phyloP scores from a whole-genome alignment of 805 yeast genomes.

The Alloascoidea africana region DNA sequence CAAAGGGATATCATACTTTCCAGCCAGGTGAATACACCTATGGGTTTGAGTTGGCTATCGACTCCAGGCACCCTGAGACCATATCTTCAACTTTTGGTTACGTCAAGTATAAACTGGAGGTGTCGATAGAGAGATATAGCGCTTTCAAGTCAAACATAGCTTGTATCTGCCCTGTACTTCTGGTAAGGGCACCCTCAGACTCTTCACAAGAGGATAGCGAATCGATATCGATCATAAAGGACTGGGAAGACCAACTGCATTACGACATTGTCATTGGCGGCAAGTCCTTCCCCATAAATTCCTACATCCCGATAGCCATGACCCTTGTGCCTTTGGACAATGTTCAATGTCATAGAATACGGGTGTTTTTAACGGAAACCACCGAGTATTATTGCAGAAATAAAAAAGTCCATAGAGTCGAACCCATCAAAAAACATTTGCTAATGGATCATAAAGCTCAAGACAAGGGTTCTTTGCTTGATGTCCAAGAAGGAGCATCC shows the following conservation, averaged over 20 bases:
- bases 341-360: conserved; percentile 69
- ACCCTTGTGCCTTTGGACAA: conserved; percentile 78
- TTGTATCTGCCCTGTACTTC: conserved; percentile 45
- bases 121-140: conserved; percentile 61
- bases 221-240: conserved; percentile 79
- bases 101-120: conserved; percentile 57
- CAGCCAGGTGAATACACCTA: conserved; percentile 85
- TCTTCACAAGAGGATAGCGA: conserved; percentile 78
- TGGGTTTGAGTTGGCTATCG: conserved; percentile 81
- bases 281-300: conserved; percentile 73
- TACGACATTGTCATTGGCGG: conserved; percentile 89
- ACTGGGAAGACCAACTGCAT: conserved; percentile 86
- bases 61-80: conserved; percentile 71
- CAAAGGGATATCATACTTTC: conserved; percentile 33
- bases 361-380: conserved; percentile 79
- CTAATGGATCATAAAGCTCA: conserved; percentile 67
- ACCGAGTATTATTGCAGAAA: conserved; percentile 79
- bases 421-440: conserved; percentile 72
- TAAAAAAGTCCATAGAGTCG: conserved; percentile 82
- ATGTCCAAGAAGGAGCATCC: conserved; percentile 21
- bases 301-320: conserved; percentile 73
- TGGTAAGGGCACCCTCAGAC: conserved; percentile 68
- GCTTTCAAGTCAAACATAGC: conserved; percentile 67
- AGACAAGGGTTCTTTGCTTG: conserved; percentile 11
- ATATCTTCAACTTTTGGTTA: conserved; percentile 68